Base-by-base conservation (phyloP, 192 early-diverging fungal species). In the Glomus cerebriforme region DNA sequence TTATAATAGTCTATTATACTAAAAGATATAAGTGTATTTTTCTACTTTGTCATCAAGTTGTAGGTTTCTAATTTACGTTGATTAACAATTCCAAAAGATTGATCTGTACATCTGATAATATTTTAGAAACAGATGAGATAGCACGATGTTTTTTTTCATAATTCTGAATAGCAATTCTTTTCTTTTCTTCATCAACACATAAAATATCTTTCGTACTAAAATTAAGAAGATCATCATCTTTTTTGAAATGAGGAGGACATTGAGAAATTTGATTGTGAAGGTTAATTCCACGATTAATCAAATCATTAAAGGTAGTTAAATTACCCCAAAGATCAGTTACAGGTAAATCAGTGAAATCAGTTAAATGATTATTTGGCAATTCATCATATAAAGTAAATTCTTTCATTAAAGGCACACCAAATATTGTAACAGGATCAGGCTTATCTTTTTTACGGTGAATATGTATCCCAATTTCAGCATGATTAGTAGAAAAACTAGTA, bases 401-500 rank as follows among this genome's bases (percentile, higher is more conserved):
- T 27, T 85, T 78, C 88, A 90, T 90, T 3, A 90, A 79, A 19
- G 89, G 89, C 4, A 90, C 86, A 70, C 81, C 78, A 76, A 90
- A 90, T 47, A 80, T 81, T 63, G 69, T 73, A 62, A 81, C 83
- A 68, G 85, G 87, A 34, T 68, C 68, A 10, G 58, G 29, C 26
- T 74, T 76, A 68, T 85, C 82, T 26, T 83, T 79, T 59, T 82
- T 80, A 24, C 79, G 81, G 39, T 88, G 86, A 10, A 89, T 86
- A 70, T 91, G 88, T 8, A 83, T 88, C 17, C 90, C 90, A 75
- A 81, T 85, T 63, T 91, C 90, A 7, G 88, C 80, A 80, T 91
- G 90, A 79, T 91, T 91, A 35, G 90, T 91, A 6, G 90, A 88
- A 37, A 91, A 88, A 9, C 86, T 86, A 19, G 85, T 86, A 71